A percentile compares a stretch with the other conserved stretches of the same genome.
Evolutionary conservation across 176 grass and related monocot species (phyloP).

Genomic region (Aechmea fasciata): DNA sequence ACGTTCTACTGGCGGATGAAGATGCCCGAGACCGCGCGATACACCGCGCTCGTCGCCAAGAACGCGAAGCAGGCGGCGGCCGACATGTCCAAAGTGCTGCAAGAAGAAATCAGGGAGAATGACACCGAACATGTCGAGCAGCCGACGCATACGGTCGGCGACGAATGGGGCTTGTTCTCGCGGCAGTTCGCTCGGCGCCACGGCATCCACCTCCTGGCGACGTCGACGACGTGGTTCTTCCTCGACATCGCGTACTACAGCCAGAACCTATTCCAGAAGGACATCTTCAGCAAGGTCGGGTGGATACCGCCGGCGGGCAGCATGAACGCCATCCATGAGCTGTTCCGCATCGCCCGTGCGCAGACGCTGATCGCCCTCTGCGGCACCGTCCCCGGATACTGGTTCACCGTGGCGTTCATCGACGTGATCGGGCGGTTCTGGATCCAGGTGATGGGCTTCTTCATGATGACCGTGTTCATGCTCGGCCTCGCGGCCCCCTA

Average conservation of each 20-base stretch:
- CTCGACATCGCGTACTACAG: conserved; percentile 15
- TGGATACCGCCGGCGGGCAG: conserved; percentile 32
- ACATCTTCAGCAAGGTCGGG: conserved; percentile 30
- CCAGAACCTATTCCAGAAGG: conserved; percentile 50
- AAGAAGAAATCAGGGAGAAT: conserved; percentile 35
- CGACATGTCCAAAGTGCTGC: conserved; percentile 64
- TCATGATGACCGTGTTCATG: conserved; percentile 61
- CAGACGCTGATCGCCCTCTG: conserved; percentile 67
- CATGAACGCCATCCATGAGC: conserved; percentile 58
- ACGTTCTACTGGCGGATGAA: conserved; percentile 62
- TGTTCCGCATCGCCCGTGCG: conserved; percentile 44
- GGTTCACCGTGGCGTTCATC: conserved; percentile 70
- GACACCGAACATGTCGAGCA: conserved; percentile 2
- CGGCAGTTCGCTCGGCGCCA: conserved; percentile 33
- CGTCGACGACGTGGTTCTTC: conserved; percentile 5
- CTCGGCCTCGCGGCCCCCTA: conserved; percentile 50
- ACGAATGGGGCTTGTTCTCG: conserved; percentile 44
- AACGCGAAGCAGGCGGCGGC: conserved; percentile 37
- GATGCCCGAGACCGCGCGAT: conserved; percentile 70
- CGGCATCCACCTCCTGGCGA: conserved; percentile 41
- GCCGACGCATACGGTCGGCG: background rate
- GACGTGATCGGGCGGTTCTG: conserved; percentile 41
- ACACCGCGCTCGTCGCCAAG: conserved; percentile 55
- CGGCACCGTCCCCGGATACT: conserved; percentile 69
- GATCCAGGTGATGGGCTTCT: conserved; percentile 58